These are phyloP conservation scores for Candida nanaspora DNA, from an alignment of 805 yeast species.

Conservation along the genomic window DNA sequence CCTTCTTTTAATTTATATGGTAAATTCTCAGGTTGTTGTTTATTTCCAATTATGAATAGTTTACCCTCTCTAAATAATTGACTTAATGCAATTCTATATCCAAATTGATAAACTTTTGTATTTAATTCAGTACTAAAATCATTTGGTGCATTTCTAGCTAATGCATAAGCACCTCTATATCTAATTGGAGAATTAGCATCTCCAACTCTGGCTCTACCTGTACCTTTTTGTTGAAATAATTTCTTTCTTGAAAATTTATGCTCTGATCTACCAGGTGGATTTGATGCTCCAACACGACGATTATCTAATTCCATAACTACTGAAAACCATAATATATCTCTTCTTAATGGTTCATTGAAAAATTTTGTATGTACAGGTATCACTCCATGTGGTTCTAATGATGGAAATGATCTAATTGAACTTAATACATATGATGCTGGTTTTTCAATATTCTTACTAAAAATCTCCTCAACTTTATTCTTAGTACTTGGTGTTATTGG, in stretches of 20 bases:
- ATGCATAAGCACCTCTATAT: slow-evolving; percentile 82
- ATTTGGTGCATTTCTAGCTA: slow-evolving; percentile 85
- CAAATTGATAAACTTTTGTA: slow-evolving; percentile 60
- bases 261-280: slow-evolving; percentile 81
- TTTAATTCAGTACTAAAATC: slow-evolving; percentile 81
- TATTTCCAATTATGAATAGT: slow-evolving; percentile 61
- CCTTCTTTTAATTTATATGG: slow-evolving; percentile 10
- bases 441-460: slow-evolving; percentile 21
- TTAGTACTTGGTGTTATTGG: background rate
- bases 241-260: slow-evolving; percentile 81
- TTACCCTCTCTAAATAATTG: slow-evolving; percentile 72
- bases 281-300: slow-evolving; percentile 82
- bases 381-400: slow-evolving; percentile 75
- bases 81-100: slow-evolving; percentile 77
- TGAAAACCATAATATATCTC: slow-evolving; percentile 92
- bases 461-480: background rate
- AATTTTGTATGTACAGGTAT: slow-evolving; percentile 71
- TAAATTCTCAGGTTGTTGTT: slow-evolving; percentile 12
- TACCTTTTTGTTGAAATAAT: slow-evolving; percentile 83
- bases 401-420: slow-evolving; percentile 78
- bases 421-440: slow-evolving; percentile 74
- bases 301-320: slow-evolving; percentile 88
- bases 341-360: slow-evolving; percentile 69
- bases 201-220: slow-evolving; percentile 94
- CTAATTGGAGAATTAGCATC: slow-evolving; percentile 92